Evolutionary conservation across 257 asterid genomes (phyloP).

Genomic region (Mentha longifolia): DNA sequence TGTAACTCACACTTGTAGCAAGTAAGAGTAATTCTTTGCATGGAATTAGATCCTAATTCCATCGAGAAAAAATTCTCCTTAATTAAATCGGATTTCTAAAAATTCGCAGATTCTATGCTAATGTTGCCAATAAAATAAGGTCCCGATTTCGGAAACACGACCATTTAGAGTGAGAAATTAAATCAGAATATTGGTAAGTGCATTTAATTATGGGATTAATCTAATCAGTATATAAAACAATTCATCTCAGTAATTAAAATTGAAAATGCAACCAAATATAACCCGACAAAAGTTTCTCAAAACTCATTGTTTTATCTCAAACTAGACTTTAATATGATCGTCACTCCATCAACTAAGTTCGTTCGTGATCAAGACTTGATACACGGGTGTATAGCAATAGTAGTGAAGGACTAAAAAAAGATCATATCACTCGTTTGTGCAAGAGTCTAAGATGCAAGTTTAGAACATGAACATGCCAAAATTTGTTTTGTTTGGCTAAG

Average conservation of each 20-base stretch:
- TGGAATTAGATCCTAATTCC: slow-evolving; percentile 34
- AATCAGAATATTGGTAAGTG: background rate
- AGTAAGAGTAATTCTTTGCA: slow-evolving; percentile 13
- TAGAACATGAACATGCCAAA: background rate
- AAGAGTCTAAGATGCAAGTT: slow-evolving; percentile 6
- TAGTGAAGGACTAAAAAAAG: background rate
- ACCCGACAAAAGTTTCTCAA: no score
- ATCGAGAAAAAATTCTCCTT: background rate
- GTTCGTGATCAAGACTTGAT: background rate
- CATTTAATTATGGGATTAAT: no score
- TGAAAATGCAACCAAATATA: no score
- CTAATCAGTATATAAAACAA: background rate
- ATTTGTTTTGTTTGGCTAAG: background rate
- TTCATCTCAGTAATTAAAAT: no score
- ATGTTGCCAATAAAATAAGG: background rate
- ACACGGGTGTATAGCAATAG: background rate
- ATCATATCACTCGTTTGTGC: no score
- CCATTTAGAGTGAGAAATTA: background rate
- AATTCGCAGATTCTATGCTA: slow-evolving; percentile 19
- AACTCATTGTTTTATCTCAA: no score
- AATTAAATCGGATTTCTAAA: background rate
- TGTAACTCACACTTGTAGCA: slow-evolving; percentile 5
- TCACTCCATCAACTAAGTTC: background rate
- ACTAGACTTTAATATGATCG: background rate
- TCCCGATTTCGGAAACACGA: background rate